Evolutionary conservation across 768 basidiomycete genomes (phyloP), one percentile per base, ranked within the genome.

Genomic region (Boletus pseudo-olivaceus): DNA sequence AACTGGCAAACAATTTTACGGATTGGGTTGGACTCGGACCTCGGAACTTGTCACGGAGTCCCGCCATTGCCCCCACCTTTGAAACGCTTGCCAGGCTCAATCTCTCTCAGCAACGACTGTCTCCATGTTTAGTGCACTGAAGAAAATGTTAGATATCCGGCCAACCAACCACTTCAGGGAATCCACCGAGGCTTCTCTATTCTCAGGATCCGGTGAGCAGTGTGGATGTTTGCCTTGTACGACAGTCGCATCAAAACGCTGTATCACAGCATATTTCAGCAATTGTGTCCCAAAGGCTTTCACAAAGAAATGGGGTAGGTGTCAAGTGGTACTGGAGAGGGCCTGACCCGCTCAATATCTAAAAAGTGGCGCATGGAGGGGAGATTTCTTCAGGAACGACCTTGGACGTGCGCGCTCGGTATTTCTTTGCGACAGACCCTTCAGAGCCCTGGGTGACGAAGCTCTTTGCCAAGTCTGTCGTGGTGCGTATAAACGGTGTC

Each of bases 371-470:
- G 4, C 57, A 72, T 9, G 68, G 68, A 27, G 68, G 70, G 4
- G 41, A 47, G 15, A 19, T 70, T 3, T 59, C 56, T 2, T 54
- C 55, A 1, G 60, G 51, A 35, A 47, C 55, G 35, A 51, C 41
- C 12, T 37, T 57, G 26, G 57, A 54, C 43, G 12, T 37, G 20
- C 57, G 53, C n/a, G 57, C 62, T 6, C 60, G 60, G 33, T 70
- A 72, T 52, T 70, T 68, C 52, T 70, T 70, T 37, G 70, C 70
- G 35, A 61, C 17, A 15, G 62, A 70, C 45, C 53, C 57, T 11
- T 56, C 53, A 20, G 68, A 70, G 7, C 58, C 65, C 10, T 70
- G 68, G 68, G 69, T 56, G 11, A 53, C 32, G 26, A 68, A 57
- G 42, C 32, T 70, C 6, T 55, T 59, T 43, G 47, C 66, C 41